Evolutionary conservation across 202 grass and related monocot species (phyloP).

Genomic region (Eragrostis tef): DNA sequence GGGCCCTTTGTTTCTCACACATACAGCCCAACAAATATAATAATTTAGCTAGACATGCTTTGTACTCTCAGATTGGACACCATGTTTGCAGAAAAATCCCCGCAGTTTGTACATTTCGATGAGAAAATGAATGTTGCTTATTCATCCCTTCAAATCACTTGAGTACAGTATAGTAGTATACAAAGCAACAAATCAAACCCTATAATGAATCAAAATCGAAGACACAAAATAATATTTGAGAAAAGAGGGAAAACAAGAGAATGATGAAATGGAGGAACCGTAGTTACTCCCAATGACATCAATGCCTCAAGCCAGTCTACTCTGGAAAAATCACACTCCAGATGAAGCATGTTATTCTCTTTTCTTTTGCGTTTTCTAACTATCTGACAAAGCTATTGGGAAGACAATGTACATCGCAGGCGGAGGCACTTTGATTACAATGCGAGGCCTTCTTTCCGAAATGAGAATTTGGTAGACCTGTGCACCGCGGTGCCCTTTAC

Average conservation of each 20-base stretch:
- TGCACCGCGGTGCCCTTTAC: constrained; percentile 59
- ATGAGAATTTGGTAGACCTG: constrained; percentile 64
- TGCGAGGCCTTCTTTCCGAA: constrained; percentile 68
- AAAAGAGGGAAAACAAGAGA: not conserved
- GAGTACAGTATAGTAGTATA: not conserved
- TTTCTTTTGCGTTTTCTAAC: constrained; percentile 38
- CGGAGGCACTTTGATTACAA: constrained; percentile 48
- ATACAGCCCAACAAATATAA: too few species aligned
- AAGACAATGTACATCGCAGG: constrained; percentile 38
- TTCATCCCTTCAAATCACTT: constrained; percentile 9
- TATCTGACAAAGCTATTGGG: constrained; percentile 40
- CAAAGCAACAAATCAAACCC: constrained; percentile 1
- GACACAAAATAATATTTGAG: not conserved
- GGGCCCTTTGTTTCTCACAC: too few species aligned
- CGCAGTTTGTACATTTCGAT: not conserved
- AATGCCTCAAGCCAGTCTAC: constrained; percentile 30
- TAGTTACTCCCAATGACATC: not conserved
- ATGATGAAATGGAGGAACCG: not conserved
- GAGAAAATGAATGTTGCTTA: not conserved
- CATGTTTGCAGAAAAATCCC: not conserved
- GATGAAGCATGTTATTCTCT: constrained; percentile 43
- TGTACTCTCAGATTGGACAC: not conserved
- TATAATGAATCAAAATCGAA: constrained; percentile 33
- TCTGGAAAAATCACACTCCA: constrained; percentile 19
- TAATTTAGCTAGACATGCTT: not conserved